phyloP scores from a whole-genome alignment of 306 rosid genomes.

The Cercis canadensis region DNA sequence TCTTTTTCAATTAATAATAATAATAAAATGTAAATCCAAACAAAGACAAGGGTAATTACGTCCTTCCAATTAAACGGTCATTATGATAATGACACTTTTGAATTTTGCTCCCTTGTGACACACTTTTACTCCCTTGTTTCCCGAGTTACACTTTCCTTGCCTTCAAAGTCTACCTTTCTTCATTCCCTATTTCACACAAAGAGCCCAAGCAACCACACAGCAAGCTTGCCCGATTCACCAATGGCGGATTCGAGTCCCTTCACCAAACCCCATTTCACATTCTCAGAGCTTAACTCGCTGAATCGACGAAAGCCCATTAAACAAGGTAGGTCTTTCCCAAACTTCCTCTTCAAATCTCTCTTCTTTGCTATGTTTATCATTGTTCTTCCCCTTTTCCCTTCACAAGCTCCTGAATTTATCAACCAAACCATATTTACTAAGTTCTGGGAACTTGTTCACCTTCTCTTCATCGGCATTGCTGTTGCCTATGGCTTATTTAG shows the following conservation, averaged over 20 bases:
- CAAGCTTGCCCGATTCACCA: constrained; percentile 14
- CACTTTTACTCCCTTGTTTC: no score
- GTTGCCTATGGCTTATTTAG: constrained; percentile 84
- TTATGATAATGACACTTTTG: no score
- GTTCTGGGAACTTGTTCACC: constrained; percentile 86
- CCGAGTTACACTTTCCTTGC: constrained; percentile 26
- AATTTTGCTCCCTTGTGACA: no score
- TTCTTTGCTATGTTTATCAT: constrained; percentile 49
- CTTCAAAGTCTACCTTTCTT: constrained; percentile 64
- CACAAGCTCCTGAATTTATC: constrained; percentile 88
- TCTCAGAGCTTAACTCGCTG: constrained; percentile 29
- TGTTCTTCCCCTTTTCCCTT: constrained; percentile 75
- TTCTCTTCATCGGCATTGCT: constrained; percentile 82
- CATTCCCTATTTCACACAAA: constrained; percentile 37
- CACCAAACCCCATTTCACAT: constrained; percentile 35
- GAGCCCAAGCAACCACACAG: constrained; percentile 19
- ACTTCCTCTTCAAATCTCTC: constrained; percentile 58
- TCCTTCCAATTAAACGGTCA: no score
- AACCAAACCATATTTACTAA: constrained; percentile 59
- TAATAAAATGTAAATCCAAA: no score
- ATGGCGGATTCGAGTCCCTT: constrained; percentile 52
- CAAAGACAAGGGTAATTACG: no score
- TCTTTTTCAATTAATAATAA: no score
- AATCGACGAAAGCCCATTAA: constrained; percentile 33
- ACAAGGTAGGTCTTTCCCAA: constrained; percentile 46